Evolutionary conservation across 768 basidiomycete genomes (phyloP).

Genomic region (Russula lepida): DNA sequence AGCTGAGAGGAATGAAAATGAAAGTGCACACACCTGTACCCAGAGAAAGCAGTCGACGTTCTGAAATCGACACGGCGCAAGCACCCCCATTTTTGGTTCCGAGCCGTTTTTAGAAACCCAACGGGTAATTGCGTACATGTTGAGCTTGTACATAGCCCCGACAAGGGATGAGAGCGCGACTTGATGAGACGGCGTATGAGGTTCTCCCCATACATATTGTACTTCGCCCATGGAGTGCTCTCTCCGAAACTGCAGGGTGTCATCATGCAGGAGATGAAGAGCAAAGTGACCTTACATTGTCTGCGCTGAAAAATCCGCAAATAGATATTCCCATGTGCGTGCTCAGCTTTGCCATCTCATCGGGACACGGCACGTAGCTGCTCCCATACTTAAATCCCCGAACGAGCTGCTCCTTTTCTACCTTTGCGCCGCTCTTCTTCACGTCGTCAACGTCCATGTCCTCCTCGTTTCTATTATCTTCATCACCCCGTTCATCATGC

Average conservation of each 20-base stretch:
- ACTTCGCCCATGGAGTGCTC: constrained; percentile 80
- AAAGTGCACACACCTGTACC: constrained; percentile 53
- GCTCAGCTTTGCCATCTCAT: constrained; percentile 65
- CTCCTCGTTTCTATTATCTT: constrained; percentile 31
- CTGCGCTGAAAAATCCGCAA: constrained; percentile 66
- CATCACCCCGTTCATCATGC: constrained; percentile 16
- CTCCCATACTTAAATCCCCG: constrained; percentile 86
- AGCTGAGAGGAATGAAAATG: not conserved
- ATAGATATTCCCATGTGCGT: constrained; percentile 84
- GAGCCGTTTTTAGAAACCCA: constrained; percentile 66
- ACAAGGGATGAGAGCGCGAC: constrained; percentile 82
- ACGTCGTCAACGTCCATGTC: constrained; percentile 32
- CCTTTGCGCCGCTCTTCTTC: constrained; percentile 38
- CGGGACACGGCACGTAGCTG: constrained; percentile 78
- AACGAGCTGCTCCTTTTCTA: constrained; percentile 73
- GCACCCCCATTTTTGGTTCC: constrained; percentile 82
- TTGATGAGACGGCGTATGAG: constrained; percentile 56
- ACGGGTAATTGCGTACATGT: constrained; percentile 69
- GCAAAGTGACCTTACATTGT: constrained; percentile 42
- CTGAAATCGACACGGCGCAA: constrained; percentile 52
- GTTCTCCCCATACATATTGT: constrained; percentile 77
- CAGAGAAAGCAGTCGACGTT: constrained; percentile 76
- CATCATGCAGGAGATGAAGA: not conserved
- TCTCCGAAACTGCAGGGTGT: constrained; percentile 57
- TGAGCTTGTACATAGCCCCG: constrained; percentile 63